phyloP scores from a whole-genome alignment of 768 basidiomycete genomes.

The Omphalotus guepiniiformis region DNA sequence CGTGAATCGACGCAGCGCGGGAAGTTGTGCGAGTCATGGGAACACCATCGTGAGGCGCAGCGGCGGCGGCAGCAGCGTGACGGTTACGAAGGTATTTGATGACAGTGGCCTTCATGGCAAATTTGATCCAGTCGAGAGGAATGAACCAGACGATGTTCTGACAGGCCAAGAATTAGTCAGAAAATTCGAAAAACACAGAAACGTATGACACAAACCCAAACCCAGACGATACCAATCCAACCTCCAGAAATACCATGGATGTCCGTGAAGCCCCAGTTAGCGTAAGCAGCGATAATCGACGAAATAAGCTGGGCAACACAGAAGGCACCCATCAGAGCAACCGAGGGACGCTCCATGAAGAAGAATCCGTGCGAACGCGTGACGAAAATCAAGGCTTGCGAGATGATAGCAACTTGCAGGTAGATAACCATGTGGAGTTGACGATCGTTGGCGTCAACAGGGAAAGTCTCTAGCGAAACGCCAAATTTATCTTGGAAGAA shows the following conservation, averaged over 20 bases:
- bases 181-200: neutral
- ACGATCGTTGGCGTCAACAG: slow-evolving; percentile 55
- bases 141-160: slow-evolving; percentile 96
- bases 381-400: slow-evolving; percentile 95
- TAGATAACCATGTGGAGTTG: slow-evolving; percentile 88
- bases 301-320: slow-evolving; percentile 90
- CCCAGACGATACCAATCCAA: slow-evolving; percentile 98
- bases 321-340: slow-evolving; percentile 87
- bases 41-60: slow-evolving; percentile 46
- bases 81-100: slow-evolving; percentile 82
- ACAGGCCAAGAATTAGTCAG: slow-evolving; percentile 10
- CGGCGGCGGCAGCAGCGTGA: slow-evolving; percentile 34
- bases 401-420: slow-evolving; percentile 98
- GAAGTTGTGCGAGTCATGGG: slow-evolving; percentile 86
- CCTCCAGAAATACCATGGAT: slow-evolving; percentile 79
- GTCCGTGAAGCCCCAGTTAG: slow-evolving; percentile 90
- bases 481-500: slow-evolving; percentile 91
- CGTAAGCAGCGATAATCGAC: slow-evolving; percentile 93
- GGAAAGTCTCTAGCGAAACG: slow-evolving; percentile 46
- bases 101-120: slow-evolving; percentile 90
- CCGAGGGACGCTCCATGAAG: slow-evolving; percentile 95
- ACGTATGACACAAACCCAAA: slow-evolving; percentile 64
- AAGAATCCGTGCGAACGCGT: slow-evolving; percentile 93
- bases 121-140: slow-evolving; percentile 94
- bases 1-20: slow-evolving; percentile 85